Percentiles rank a stretch among this genome's conserved stretches.
Evolutionary conservation across 148 eudicot species (phyloP).

Genomic region (Chenopodium berlandieri): DNA sequence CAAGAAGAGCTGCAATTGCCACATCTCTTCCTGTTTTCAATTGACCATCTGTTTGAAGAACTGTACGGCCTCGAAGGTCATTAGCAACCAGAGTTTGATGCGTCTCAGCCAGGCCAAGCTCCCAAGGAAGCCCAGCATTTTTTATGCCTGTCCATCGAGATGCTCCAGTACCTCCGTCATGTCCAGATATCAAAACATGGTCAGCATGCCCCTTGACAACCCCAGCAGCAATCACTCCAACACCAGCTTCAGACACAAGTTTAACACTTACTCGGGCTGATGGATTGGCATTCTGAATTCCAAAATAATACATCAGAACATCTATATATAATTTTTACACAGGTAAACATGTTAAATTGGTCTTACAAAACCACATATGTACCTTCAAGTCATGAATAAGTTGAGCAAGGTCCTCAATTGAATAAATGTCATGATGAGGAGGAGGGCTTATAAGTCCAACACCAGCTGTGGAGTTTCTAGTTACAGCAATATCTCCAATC

Average conservation of each 20-base stretch:
- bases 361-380: conserved; percentile 1
- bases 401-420: conserved; percentile 98
- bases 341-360: neutral
- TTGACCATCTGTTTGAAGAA: conserved; percentile 94
- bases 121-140: conserved; percentile 99
- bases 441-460: conserved; percentile 99
- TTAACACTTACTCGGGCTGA: conserved; percentile 93
- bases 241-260: conserved; percentile 97
- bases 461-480: conserved; percentile 96
- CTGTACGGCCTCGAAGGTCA: conserved; percentile 92
- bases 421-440: conserved; percentile 98
- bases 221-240: conserved; percentile 96
- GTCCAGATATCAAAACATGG: conserved; percentile 94
- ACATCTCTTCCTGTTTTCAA: conserved; percentile 97
- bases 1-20: conserved; percentile 96
- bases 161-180: conserved; percentile 99
- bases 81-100: conserved; percentile 98
- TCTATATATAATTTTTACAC: neutral
- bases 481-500: conserved; percentile 92
- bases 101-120: conserved; percentile 98
- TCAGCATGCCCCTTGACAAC: conserved; percentile 99
- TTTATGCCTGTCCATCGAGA: conserved; percentile 99
- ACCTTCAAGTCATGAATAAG: conserved; percentile 97
- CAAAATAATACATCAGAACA: conserved; percentile 16
- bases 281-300: conserved; percentile 84